Conservation (phyloP, 805 yeast species). For the Candida jianshihensis region DNA sequence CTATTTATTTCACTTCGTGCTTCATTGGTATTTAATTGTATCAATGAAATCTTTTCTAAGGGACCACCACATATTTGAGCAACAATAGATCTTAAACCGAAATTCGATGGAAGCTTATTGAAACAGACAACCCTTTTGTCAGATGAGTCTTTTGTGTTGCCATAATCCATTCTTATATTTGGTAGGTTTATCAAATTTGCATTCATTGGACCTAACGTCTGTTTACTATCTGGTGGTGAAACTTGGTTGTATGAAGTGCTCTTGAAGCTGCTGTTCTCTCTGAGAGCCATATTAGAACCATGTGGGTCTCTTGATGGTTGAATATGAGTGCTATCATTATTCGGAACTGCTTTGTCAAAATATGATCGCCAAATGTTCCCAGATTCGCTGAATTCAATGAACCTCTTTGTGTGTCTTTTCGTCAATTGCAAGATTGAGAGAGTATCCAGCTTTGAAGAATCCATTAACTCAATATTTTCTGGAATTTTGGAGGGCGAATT, state of each 20-base stretch:
- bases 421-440: constrained; percentile 7
- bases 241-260: too few species aligned
- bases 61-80: constrained; percentile 66
- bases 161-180: too few species aligned
- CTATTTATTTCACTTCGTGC: constrained; percentile 4
- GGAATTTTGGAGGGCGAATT: neutral
- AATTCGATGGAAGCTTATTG: constrained; percentile 31
- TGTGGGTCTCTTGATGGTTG: neutral
- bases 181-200: too few species aligned
- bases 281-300: neutral
- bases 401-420: neutral
- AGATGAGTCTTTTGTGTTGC: too few species aligned
- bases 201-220: neutral
- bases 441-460: constrained; percentile 9
- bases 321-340: neutral
- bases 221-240: neutral
- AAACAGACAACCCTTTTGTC: constrained; percentile 29
- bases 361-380: constrained; percentile 1
- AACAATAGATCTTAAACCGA: constrained; percentile 44
- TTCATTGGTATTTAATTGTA: constrained; percentile 2
- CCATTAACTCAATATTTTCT: neutral
- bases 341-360: neutral
- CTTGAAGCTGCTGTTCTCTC: neutral
- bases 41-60: constrained; percentile 41
- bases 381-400: neutral